phyloP scores from a whole-genome alignment of 345 rosid genomes.

The Aegle marmelos region DNA sequence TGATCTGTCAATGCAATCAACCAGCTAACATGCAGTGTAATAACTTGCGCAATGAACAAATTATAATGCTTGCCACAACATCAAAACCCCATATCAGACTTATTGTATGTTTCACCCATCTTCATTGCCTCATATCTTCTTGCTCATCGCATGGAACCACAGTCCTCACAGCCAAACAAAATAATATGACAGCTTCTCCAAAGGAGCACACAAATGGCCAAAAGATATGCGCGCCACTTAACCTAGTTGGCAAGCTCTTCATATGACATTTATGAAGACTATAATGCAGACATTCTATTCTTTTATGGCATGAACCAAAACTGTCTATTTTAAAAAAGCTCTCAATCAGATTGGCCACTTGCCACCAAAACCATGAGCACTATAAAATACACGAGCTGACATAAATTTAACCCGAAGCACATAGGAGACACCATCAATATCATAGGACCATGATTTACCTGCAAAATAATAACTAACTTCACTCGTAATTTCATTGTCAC shows the following conservation, averaged over 20 bases:
- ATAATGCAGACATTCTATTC: conserved; percentile 19
- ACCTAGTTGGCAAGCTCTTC: conserved; percentile 9
- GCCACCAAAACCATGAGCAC: conserved; percentile 17
- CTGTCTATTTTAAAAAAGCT: conserved; percentile 7
- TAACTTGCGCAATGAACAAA: background rate
- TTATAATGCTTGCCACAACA: background rate
- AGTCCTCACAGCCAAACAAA: conserved; percentile 11
- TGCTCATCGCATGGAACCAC: conserved; percentile 1
- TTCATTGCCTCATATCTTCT: background rate
- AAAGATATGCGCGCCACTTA: background rate
- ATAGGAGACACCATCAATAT: conserved; percentile 28
- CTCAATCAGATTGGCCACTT: conserved; percentile 23
- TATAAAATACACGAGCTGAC: conserved; percentile 23
- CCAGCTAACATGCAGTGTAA: background rate
- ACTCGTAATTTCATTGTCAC: background rate
- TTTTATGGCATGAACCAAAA: conserved; percentile 14
- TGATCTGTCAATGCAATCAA: conserved; percentile 9
- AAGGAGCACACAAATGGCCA: conserved; percentile 12
- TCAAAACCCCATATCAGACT: background rate
- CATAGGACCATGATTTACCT: conserved; percentile 47
- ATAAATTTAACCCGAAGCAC: conserved; percentile 31
- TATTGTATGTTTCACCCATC: background rate
- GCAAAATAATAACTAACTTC: conserved; percentile 6
- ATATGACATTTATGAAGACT: conserved; percentile 5
- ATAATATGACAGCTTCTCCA: conserved; percentile 1